A percentile compares a stretch with the other conserved stretches of the same genome.
phyloP scores from a whole-genome alignment of 2,329 filamentous ascomycete species.

The Talaromyces sp. region DNA sequence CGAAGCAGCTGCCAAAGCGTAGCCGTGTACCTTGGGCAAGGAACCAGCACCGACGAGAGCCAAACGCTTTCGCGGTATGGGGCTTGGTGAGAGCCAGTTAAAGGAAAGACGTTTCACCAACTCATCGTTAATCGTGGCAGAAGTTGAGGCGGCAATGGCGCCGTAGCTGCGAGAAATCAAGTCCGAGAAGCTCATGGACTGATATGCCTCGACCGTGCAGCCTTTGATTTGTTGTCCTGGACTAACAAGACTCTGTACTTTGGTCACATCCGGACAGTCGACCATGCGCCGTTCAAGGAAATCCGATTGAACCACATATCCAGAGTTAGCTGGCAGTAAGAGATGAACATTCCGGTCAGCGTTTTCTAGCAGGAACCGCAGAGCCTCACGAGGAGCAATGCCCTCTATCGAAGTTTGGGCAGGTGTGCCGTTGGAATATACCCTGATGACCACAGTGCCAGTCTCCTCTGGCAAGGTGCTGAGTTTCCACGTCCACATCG shows the following conservation, averaged over 20 bases:
- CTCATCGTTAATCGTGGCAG: constrained; percentile 9
- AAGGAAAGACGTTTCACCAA: constrained; percentile 18
- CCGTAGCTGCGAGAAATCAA: not conserved
- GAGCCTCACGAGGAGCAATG: too few species aligned
- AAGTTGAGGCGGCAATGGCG: not conserved
- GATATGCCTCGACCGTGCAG: not conserved
- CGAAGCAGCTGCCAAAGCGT: constrained; percentile 23
- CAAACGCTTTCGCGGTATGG: not conserved
- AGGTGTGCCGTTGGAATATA: too few species aligned
- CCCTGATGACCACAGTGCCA: too few species aligned
- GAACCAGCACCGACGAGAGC: constrained; percentile 10
- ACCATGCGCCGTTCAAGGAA: constrained; percentile 7
- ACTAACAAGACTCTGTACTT: constrained; percentile 5
- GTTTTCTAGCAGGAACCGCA: too few species aligned
- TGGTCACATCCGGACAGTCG: constrained; percentile 5
- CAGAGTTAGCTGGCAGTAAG: not conserved
- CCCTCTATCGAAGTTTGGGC: too few species aligned
- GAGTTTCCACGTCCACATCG: too few species aligned
- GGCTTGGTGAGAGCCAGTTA: constrained; percentile 13
- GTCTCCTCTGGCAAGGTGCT: too few species aligned
- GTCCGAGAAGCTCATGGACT: not conserved
- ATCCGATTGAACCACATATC: constrained; percentile 11
- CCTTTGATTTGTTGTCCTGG: not conserved
- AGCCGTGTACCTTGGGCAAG: not conserved
- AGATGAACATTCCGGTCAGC: too few species aligned